Conservation (phyloP, 495 filamentous ascomycete species). For the Neurospora sp. region DNA sequence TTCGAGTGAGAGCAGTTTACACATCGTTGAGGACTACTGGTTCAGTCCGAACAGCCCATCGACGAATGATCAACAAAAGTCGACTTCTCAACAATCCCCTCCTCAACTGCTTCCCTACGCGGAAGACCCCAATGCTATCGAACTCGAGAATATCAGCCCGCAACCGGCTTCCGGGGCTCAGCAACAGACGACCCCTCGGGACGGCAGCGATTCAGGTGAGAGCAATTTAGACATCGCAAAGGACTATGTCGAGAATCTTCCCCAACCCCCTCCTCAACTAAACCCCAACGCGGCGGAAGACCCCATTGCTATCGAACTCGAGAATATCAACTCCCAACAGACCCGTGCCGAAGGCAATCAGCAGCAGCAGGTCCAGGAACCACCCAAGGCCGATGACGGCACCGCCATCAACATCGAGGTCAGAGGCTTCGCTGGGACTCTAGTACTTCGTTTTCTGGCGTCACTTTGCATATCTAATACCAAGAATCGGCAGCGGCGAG, state of each 20-base stretch:
- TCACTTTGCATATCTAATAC: not conserved
- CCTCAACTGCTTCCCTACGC: not conserved
- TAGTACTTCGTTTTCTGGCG: not conserved
- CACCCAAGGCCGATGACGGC: not conserved
- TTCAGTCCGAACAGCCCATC: too few relatives aligned
- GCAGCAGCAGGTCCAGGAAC: not conserved
- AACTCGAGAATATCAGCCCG: not conserved
- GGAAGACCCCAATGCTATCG: not conserved
- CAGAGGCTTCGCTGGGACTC: not conserved
- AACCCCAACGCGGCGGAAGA: not conserved
- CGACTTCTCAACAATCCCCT: not conserved
- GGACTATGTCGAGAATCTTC: not conserved
- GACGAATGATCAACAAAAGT: too few relatives aligned
- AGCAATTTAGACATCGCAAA: not conserved
- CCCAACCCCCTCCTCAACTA: not conserved
- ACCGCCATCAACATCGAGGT: not conserved
- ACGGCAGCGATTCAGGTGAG: not conserved
- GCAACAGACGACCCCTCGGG: not conserved
- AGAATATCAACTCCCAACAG: not conserved
- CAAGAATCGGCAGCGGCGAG: not conserved
- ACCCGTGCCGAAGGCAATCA: not conserved
- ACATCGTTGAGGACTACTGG: not conserved
- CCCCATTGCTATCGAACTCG: not conserved
- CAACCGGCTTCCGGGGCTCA: not conserved
- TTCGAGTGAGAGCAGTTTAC: not conserved